A percentile compares a stretch with the other conserved stretches of the same genome.
These are phyloP conservation scores for Zymoseptoria passerinii DNA, from an alignment of 2,329 filamentous ascomycete species.

Conservation along the genomic window DNA sequence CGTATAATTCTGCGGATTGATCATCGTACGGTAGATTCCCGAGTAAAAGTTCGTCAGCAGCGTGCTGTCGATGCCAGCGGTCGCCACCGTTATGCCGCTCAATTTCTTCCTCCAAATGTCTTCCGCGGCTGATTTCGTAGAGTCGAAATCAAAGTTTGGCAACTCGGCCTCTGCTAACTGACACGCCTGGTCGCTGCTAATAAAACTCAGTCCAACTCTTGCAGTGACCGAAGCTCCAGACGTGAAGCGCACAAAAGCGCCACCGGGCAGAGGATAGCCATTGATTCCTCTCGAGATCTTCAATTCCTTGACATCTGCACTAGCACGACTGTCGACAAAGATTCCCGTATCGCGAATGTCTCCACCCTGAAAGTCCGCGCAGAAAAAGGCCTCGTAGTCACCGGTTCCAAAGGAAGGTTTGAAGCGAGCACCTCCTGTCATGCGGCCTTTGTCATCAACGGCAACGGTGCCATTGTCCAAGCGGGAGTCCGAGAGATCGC, in stretches of 20 bases:
- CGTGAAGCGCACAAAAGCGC: slow-evolving; percentile 37
- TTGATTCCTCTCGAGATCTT: slow-evolving; percentile 30
- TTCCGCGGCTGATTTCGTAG: slow-evolving; percentile 25
- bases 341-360: slow-evolving; percentile 38
- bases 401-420: slow-evolving; percentile 54
- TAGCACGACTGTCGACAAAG: slow-evolving; percentile 47
- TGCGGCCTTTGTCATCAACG: slow-evolving; percentile 46
- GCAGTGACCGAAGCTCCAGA: slow-evolving; percentile 40
- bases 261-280: slow-evolving; percentile 31
- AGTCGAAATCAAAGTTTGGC: slow-evolving; percentile 48
- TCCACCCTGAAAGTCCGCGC: slow-evolving; percentile 49
- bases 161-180: slow-evolving; percentile 51
- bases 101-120: slow-evolving; percentile 35
- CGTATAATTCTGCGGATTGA: slow-evolving; percentile 40
- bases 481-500: slow-evolving; percentile 48
- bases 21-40: slow-evolving; percentile 41
- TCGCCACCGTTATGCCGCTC: slow-evolving; percentile 31
- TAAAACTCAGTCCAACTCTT: slow-evolving; percentile 58
- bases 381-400: slow-evolving; percentile 50
- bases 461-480: slow-evolving; percentile 47
- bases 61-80: slow-evolving; percentile 27
- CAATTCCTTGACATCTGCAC: slow-evolving; percentile 34
- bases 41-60: slow-evolving; percentile 39
- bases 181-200: slow-evolving; percentile 54
- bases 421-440: slow-evolving; percentile 51